Base-by-base conservation (phyloP, 495 filamentous ascomycete species). In the Tuber calosporum region DNA sequence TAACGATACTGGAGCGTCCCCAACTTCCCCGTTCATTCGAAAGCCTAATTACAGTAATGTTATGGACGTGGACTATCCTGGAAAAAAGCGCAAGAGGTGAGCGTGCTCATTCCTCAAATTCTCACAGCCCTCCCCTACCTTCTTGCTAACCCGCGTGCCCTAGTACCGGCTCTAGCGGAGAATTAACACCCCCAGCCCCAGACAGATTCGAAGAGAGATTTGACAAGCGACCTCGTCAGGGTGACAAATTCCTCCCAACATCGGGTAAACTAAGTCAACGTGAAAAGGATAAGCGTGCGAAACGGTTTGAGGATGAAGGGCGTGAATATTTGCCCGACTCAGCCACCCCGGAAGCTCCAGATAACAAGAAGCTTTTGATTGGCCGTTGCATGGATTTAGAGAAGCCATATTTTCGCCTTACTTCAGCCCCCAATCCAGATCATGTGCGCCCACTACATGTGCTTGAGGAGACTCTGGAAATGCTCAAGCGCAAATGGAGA, bases 361-460 rank as follows among this genome's bases (percentile, higher is more conserved):
- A 94, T 69, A 79, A 73, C 73, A 77, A 77, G 58, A 76, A 74
- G 69, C 94, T 95, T 19, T 88, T 98, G 39, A 88, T 97, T 66
- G 95, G 95, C 74, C 89, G 90, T 43, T 94, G 90, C 84, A 86
- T 92, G 84, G 85, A 85, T n/a, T 84, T 98, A 69, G 93, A 97
- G 84, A 99, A 99, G 85, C 88, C 86, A 77, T 99, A 97, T 82
- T 91, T 98, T 80, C 93, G 95, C 38, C 86, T 99, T 82, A 99
- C 95, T 9, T 88, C 93, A 58, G 88, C 93, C 4, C 94, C 95
- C 1, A 91, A 93, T 72, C 90, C 95, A 38, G 88, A 92, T 74
- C 88, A 89, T 70, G 95, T 99, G 43, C 93, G 95, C 26, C 96
- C 95, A n/a, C 83, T 94, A 75, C 83, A 84, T 66, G 84, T 99